Evolutionary conservation across 306 rosid genomes (phyloP).

Genomic region (Vachellia collinsii): DNA sequence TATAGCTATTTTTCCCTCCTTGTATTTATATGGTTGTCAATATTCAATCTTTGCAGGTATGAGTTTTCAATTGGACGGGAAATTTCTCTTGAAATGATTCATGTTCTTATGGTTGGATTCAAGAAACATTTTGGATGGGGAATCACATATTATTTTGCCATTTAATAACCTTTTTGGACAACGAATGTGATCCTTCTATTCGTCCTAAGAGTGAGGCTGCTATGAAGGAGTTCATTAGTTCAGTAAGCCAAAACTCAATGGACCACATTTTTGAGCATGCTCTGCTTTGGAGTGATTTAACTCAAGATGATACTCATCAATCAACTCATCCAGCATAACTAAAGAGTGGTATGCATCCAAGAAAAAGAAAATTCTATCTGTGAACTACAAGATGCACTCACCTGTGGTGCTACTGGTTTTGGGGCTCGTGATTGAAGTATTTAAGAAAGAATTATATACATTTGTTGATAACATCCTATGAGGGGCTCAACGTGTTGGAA

Average conservation of each 20-base stretch:
- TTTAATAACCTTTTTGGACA: conserved; percentile 82
- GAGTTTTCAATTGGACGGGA: conserved; percentile 85
- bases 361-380: too few relatives aligned
- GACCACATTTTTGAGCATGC: conserved; percentile 64
- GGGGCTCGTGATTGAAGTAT: conserved; percentile 77
- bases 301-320: too few relatives aligned
- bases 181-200: conserved; percentile 71
- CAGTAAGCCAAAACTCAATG: conserved; percentile 54
- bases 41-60: conserved; percentile 57
- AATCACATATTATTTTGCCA: conserved; percentile 73
- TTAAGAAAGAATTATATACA: conserved; percentile 57
- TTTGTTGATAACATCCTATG: conserved; percentile 59
- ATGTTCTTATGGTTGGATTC: conserved; percentile 73
- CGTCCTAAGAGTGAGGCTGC: conserved; percentile 81
- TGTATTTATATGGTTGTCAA: conserved; percentile 13
- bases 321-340: too few relatives aligned
- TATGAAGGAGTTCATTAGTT: conserved; percentile 64
- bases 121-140: conserved; percentile 64
- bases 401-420: conserved; percentile 58
- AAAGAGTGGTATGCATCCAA: too few relatives aligned
- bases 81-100: conserved; percentile 87
- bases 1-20: background rate
- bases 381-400: conserved; percentile 51
- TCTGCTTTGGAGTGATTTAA: conserved; percentile 59
- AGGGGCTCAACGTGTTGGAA: conserved; percentile 42